These are phyloP conservation scores for Ophiostoma fasciatum DNA, from an alignment of 2,329 filamentous ascomycete species.

Conservation along the genomic window DNA sequence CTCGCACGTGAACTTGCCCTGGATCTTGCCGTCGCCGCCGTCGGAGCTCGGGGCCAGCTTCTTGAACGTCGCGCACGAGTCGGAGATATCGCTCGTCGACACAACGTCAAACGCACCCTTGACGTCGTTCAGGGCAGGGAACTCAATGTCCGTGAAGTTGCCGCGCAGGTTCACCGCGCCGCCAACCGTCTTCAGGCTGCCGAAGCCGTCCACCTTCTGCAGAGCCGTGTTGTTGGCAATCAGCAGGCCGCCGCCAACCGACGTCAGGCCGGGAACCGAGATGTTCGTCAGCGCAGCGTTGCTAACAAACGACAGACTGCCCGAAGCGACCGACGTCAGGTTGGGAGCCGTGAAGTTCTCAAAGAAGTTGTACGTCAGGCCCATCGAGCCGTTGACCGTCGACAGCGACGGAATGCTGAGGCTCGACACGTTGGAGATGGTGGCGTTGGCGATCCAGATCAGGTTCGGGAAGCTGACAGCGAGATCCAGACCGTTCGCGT, in stretches of 20 bases:
- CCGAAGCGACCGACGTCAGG: conserved; percentile 49
- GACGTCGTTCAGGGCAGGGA: conserved; percentile 54
- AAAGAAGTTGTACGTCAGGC: conserved; percentile 71
- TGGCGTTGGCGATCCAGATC: conserved; percentile 62
- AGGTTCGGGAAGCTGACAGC: conserved; percentile 64
- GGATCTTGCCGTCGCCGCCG: conserved; percentile 26
- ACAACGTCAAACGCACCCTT: conserved; percentile 57
- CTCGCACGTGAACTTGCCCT: conserved; percentile 35
- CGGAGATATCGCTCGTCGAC: conserved; percentile 45
- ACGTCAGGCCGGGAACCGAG: conserved; percentile 52
- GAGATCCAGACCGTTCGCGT: conserved; percentile 64
- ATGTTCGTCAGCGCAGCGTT: conserved; percentile 56
- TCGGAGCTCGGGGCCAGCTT: conserved; percentile 23
- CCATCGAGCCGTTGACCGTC: conserved; percentile 62
- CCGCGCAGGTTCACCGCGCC: conserved; percentile 79
- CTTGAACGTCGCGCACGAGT: conserved; percentile 40
- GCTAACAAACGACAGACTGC: conserved; percentile 46
- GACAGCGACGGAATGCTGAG: conserved; percentile 60
- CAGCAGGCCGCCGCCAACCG: conserved; percentile 63
- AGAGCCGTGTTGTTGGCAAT: conserved; percentile 84
- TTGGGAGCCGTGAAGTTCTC: conserved; percentile 47
- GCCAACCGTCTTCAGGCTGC: conserved; percentile 49
- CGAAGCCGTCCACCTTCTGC: conserved; percentile 49
- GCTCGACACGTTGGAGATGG: conserved; percentile 63
- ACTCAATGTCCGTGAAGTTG: conserved; percentile 61